phyloP scores from a whole-genome alignment of 148 eudicot species.

The Vaccinium darrowii region DNA sequence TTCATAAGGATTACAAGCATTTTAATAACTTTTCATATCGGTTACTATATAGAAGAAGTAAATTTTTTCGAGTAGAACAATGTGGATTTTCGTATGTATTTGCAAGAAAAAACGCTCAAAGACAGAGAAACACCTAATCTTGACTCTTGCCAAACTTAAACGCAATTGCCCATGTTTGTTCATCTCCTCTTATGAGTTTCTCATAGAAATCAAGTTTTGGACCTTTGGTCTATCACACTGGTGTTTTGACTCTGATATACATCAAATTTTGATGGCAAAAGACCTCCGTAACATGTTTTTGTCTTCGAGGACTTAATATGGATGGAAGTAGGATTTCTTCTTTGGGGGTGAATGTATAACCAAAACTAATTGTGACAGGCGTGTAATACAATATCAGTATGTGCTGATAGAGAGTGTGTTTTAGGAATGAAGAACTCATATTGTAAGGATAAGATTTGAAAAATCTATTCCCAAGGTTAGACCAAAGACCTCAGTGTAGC shows the following conservation, averaged over 20 bases:
- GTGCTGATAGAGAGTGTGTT: background rate
- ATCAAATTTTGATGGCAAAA: background rate
- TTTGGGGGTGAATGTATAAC: background rate
- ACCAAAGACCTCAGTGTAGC: background rate
- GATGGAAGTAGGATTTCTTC: background rate
- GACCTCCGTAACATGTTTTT: background rate
- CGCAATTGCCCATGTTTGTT: background rate
- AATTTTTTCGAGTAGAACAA: background rate
- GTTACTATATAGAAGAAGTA: background rate
- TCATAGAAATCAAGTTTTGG: background rate
- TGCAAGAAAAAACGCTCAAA: background rate
- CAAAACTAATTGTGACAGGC: background rate
- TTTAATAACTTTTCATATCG: background rate
- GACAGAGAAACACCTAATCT: background rate
- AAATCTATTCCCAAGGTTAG: background rate
- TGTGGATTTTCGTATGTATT: background rate
- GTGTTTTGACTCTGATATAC: background rate
- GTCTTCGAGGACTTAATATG: background rate
- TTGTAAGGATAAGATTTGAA: background rate
- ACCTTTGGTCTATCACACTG: background rate
- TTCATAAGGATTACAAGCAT: background rate
- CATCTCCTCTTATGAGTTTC: background rate
- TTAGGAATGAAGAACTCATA: background rate
- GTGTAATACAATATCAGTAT: background rate
- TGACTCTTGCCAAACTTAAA: conserved; percentile 1